Conservation (phyloP, 768 basidiomycete genomes). For the Hebeloma cylindrosporum region DNA sequence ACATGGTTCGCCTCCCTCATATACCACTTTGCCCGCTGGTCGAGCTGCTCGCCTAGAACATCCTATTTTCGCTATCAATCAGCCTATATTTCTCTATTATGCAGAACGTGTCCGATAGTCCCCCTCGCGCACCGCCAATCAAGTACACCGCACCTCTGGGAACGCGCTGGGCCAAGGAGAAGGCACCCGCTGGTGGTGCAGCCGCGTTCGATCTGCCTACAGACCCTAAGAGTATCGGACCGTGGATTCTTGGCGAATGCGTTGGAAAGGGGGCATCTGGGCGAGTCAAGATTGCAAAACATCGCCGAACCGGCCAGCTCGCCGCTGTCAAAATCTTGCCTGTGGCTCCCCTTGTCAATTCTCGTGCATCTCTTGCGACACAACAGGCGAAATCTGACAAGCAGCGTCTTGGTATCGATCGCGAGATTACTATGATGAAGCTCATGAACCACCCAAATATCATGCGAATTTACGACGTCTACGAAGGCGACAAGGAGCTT, state of each 20-base stretch:
- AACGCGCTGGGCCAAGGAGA: constrained; percentile 88
- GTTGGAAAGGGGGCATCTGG: constrained; percentile 94
- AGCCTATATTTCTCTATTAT: constrained; percentile 32
- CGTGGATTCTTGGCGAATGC: constrained; percentile 92
- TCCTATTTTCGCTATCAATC: constrained; percentile 31
- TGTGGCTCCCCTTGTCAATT: constrained; percentile 71
- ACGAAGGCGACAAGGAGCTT: constrained; percentile 87
- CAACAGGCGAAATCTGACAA: constrained; percentile 76
- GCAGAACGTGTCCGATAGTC: constrained; percentile 47
- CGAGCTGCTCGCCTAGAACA: constrained; percentile 39
- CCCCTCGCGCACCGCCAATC: constrained; percentile 71
- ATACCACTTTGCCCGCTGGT: constrained; percentile 40
- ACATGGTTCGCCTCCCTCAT: constrained; percentile 10
- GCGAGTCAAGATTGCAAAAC: constrained; percentile 91
- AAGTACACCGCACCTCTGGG: constrained; percentile 68
- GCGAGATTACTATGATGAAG: constrained; percentile 99
- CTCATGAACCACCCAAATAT: constrained; percentile 98
- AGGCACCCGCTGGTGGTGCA: constrained; percentile 72
- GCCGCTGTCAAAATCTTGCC: constrained; percentile 97
- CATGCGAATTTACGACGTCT: constrained; percentile 93
- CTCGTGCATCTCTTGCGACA: constrained; percentile 65
- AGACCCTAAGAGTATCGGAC: constrained; percentile 85
- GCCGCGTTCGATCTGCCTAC: constrained; percentile 78
- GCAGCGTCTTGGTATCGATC: constrained; percentile 82
- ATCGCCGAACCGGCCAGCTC: constrained; percentile 81